A percentile compares a stretch with the other conserved stretches of the same genome.
These are phyloP conservation scores for Cladorrhinum samala DNA, from an alignment of 495 filamentous ascomycete species.

Conservation along the genomic window DNA sequence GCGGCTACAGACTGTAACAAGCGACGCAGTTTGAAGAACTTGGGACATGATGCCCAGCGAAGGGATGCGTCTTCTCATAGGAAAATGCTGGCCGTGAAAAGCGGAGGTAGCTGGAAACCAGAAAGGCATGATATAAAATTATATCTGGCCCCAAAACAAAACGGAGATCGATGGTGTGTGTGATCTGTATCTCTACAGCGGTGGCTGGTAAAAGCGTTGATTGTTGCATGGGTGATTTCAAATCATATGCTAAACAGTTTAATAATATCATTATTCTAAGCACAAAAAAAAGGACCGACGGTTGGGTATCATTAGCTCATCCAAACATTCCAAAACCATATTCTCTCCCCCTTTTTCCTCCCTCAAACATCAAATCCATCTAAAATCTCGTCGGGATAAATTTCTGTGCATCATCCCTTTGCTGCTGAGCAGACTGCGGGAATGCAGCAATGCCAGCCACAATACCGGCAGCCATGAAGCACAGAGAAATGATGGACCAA, in stretches of 20 bases:
- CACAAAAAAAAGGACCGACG: background rate
- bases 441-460: conserved; percentile 71
- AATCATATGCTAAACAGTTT: too few relatives aligned
- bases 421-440: conserved; percentile 58
- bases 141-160: too few relatives aligned
- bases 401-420: conserved; percentile 60
- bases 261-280: background rate
- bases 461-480: conserved; percentile 66
- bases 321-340: background rate
- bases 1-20: too few relatives aligned
- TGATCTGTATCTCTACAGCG: too few relatives aligned
- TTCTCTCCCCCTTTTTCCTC: background rate
- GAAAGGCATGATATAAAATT: too few relatives aligned
- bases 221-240: too few relatives aligned
- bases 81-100: conserved; percentile 58
- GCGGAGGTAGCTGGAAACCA: conserved; percentile 59
- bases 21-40: too few relatives aligned
- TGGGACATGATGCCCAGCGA: too few relatives aligned
- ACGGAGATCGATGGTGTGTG: too few relatives aligned
- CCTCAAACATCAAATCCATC: background rate
- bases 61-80: too few relatives aligned
- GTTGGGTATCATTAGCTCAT: conserved; percentile 4
- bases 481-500: conserved; percentile 64
- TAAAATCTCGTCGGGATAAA: conserved; percentile 49
- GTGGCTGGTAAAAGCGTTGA: too few relatives aligned